Conservation (phyloP, 2,329 filamentous ascomycete genomes). For the Grosmannia serpens region DNA sequence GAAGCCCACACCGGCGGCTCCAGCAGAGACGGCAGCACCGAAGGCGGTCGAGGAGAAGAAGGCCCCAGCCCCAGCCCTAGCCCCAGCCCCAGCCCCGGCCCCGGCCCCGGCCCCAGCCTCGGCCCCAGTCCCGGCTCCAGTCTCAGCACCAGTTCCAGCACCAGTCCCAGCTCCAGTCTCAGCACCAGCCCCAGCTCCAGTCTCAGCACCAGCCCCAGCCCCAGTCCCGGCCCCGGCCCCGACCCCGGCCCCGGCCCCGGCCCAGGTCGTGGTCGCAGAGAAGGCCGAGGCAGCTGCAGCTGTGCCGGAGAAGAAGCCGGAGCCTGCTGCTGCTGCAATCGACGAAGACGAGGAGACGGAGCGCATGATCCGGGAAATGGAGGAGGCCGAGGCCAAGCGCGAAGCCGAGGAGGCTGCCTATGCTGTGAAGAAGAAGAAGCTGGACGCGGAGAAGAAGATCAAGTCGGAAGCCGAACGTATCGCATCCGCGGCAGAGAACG, state of each 20-base stretch:
- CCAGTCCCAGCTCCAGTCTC: no score
- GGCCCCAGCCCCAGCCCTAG: not conserved
- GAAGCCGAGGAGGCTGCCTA: slow-evolving; percentile 12
- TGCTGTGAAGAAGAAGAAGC: slow-evolving; percentile 9
- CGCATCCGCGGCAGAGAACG: slow-evolving; percentile 11
- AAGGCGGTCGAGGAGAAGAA: not conserved
- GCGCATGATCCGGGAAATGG: slow-evolving; percentile 16
- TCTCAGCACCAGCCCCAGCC: no score
- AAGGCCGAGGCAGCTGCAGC: not conserved
- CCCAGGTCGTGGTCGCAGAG: not conserved
- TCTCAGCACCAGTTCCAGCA: no score
- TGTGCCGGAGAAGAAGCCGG: slow-evolving; percentile 20
- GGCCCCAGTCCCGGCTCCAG: no score
- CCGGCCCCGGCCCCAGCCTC: no score
- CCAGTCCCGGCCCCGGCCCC: no score
- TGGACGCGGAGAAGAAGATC: slow-evolving; percentile 8
- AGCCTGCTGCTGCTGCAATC: slow-evolving; percentile 11
- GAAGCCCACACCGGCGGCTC: not conserved
- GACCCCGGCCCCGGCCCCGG: no score
- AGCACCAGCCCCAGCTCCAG: no score
- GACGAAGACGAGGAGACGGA: slow-evolving; percentile 27
- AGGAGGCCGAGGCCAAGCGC: slow-evolving; percentile 13
- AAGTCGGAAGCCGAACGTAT: slow-evolving; percentile 10
- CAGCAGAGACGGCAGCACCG: not conserved
- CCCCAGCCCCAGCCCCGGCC: no score